phyloP scores from a whole-genome alignment of 2,329 filamentous ascomycete species.

The Cordyceps cicadae region DNA sequence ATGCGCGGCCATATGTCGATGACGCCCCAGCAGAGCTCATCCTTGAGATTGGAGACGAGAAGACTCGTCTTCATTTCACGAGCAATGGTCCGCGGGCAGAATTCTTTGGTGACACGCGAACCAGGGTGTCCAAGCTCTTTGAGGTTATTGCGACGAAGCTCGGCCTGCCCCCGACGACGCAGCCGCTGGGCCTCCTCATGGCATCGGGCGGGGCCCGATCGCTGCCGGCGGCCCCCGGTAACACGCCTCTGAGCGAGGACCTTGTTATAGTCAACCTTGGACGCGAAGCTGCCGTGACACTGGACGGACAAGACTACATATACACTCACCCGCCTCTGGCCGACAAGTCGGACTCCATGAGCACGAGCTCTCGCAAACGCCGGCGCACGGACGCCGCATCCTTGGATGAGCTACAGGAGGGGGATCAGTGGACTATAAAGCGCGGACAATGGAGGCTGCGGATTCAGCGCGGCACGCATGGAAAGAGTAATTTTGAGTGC shows the following conservation, averaged over 20 bases:
- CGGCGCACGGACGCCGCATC: slow-evolving; percentile 29
- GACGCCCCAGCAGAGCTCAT: slow-evolving; percentile 64
- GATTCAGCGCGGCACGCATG: slow-evolving; percentile 46
- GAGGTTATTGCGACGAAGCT: slow-evolving; percentile 77
- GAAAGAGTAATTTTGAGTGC: slow-evolving; percentile 55
- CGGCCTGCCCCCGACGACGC: slow-evolving; percentile 52
- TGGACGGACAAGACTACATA: slow-evolving; percentile 47
- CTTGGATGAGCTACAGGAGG: slow-evolving; percentile 14
- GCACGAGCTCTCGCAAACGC: slow-evolving; percentile 34
- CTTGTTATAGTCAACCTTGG: slow-evolving; percentile 58
- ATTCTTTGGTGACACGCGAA: slow-evolving; percentile 64
- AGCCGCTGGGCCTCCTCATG: slow-evolving; percentile 60
- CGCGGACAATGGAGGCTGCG: slow-evolving; percentile 65
- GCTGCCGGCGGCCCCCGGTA: slow-evolving; percentile 57
- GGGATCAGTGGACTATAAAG: slow-evolving; percentile 50
- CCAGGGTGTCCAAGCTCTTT: slow-evolving; percentile 63
- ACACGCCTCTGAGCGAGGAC: slow-evolving; percentile 62
- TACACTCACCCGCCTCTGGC: slow-evolving; percentile 24
- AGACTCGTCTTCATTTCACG: slow-evolving; percentile 47
- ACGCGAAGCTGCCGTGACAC: slow-evolving; percentile 46
- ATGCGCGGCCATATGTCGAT: slow-evolving; percentile 81
- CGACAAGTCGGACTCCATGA: slow-evolving; percentile 16
- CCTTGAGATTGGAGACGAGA: slow-evolving; percentile 67
- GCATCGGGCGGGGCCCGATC: slow-evolving; percentile 52
- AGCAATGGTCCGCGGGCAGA: slow-evolving; percentile 44